phyloP scores from a whole-genome alignment of 2,329 filamentous ascomycete genomes.

The Cercospora sp. region DNA sequence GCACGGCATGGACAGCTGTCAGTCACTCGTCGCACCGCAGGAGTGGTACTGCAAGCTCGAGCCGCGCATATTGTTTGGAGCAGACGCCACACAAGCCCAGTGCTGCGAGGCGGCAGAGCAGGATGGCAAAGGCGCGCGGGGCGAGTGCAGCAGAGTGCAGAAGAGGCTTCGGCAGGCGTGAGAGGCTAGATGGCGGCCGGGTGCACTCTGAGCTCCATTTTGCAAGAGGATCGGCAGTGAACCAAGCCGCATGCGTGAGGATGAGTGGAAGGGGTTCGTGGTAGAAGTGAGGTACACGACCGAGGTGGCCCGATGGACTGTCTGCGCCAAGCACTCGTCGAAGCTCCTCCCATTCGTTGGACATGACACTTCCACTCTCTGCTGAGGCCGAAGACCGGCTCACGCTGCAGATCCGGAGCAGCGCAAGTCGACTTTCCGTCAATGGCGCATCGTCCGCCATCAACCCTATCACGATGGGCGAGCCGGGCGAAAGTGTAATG shows the following conservation, averaged over 20 bases:
- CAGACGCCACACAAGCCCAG: background rate
- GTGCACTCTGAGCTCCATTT: background rate
- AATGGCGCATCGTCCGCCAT: background rate
- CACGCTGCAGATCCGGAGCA: background rate
- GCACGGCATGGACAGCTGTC: background rate
- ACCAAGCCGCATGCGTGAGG: background rate
- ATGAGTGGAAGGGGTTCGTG: background rate
- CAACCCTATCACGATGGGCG: background rate
- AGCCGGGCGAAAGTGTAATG: background rate
- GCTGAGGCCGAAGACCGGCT: background rate
- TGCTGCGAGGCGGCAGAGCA: background rate
- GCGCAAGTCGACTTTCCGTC: background rate
- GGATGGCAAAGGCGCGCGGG: slow-evolving; percentile 1
- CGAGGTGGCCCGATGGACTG: background rate
- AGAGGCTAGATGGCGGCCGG: background rate
- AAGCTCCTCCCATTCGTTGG: background rate
- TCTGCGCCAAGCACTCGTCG: background rate
- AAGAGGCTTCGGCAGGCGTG: background rate
- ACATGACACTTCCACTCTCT: background rate
- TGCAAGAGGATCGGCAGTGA: background rate
- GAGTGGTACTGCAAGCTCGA: background rate
- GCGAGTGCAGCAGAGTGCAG: slow-evolving; percentile 1
- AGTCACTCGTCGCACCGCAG: background rate
- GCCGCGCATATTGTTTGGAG: background rate
- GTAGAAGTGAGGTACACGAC: background rate